Base-by-base conservation (phyloP, 352 stramenopile genomes). In the Phytophthora megakarya region DNA sequence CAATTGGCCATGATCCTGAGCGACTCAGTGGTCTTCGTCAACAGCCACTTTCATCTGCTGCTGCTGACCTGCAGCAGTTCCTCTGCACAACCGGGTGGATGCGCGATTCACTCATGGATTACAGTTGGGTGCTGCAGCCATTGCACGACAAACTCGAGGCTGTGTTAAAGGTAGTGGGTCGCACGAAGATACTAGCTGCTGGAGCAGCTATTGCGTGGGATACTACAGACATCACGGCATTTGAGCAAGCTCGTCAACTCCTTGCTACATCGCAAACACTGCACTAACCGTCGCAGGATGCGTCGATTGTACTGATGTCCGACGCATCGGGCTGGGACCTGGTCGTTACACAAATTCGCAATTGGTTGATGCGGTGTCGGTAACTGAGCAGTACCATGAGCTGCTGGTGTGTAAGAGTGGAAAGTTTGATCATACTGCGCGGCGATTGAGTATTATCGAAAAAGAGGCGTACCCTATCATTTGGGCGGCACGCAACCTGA, bases 61-160 rank as follows among this genome's bases (percentile, higher is more conserved):
- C 54, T 12, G 63, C 32, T 6, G 46, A 71, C 15, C 26, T 77
- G 2, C 53, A 77, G 38, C 43, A 74, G 18, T 72, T 74, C 18
- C 21, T 77, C 3, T 77, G 53, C 16, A 53, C 64, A 22, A 23
- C 45, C 5, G 64, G 64, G 8, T 68, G 65, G 49, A 40, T 78
- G 21, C 32, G 50, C 0, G 58, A 73, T 4, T 55, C 43, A 12
- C 15, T 78, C 3, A 50, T 71, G 16, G 66, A 69, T 21, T 78
- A 64, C 15, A 67, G 55, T 15, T 40, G 43, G 3, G 5, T 10
- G 5, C 5, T 9, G 26, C 5, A 5, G 26, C 26, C 26, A 32
- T 32, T 32, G 26, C 26, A 32, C 5, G 9, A 32, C 26, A 32
- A 32, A 9, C 26, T 32, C 26, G 26, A 32, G 5, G 26, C 26